Evolutionary conservation across 176 grass and related monocot species (phyloP).

Genomic region (Elymus sibiricus): DNA sequence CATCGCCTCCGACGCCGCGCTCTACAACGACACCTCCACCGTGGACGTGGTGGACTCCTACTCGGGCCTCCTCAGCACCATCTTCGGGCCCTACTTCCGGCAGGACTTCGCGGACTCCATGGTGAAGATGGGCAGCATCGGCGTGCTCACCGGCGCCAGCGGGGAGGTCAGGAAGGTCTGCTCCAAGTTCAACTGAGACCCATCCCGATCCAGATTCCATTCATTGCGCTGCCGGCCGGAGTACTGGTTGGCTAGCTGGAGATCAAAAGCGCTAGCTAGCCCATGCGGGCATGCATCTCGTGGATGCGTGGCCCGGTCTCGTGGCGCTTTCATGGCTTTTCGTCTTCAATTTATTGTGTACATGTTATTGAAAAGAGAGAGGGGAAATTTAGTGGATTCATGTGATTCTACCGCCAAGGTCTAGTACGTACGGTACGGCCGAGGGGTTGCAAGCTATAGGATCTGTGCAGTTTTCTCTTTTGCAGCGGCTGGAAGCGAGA

Average conservation of each 20-base stretch:
- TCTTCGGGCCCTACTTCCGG: conserved; percentile 61
- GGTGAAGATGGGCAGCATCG: conserved; percentile 72
- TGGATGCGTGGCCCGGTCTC: conserved; percentile 6
- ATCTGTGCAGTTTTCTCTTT: conserved; percentile 23
- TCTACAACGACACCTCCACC: conserved; percentile 68
- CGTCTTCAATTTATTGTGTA: conserved; percentile 23
- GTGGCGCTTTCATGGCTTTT: conserved; percentile 1
- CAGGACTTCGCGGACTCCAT: conserved; percentile 76
- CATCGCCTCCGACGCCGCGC: conserved; percentile 66
- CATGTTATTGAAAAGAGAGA: conserved; percentile 8
- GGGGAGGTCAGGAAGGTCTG: conserved; percentile 79
- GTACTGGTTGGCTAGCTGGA: background rate
- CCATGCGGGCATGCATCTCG: conserved; percentile 9
- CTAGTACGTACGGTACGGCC: background rate
- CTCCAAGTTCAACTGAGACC: conserved; percentile 71
- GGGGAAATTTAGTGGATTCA: background rate
- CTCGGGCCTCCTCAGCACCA: conserved; percentile 34
- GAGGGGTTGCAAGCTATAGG: background rate
- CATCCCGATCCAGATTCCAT: background rate
- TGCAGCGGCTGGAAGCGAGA: background rate
- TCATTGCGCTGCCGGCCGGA: background rate
- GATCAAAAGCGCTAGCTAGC: background rate
- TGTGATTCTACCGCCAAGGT: background rate
- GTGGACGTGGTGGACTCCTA: conserved; percentile 80
- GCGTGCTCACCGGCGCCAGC: conserved; percentile 38